Conservation (phyloP, 331 rosid species). For the Saraca asoca region DNA sequence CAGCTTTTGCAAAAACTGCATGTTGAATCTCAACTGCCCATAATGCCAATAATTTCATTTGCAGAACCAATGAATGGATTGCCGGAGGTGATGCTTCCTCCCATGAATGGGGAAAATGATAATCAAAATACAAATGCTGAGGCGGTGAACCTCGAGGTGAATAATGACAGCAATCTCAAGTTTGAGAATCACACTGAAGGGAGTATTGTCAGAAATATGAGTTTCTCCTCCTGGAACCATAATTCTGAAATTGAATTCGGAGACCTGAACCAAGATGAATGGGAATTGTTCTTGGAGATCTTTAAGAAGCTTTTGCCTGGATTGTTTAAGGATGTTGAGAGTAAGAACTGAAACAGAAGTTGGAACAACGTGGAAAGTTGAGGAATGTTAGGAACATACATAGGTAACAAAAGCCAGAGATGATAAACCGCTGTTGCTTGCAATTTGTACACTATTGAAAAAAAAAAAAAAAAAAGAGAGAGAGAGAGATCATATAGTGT, state of each 20-base stretch:
- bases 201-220: conserved; percentile 37
- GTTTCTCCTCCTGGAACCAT: conserved; percentile 39
- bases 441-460: conserved; percentile 44
- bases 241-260: conserved; percentile 52
- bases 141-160: not conserved
- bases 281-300: conserved; percentile 66
- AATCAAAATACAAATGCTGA: not conserved
- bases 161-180: conserved; percentile 2
- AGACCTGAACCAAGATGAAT: conserved; percentile 61
- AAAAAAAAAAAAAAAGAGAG: not conserved
- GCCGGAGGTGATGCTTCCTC: not conserved
- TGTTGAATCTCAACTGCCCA: conserved; percentile 27
- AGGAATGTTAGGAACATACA: conserved; percentile 25
- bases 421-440: conserved; percentile 38
- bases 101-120: conserved; percentile 9
- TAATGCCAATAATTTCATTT: conserved; percentile 36
- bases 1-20: conserved; percentile 32
- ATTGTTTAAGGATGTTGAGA: conserved; percentile 45
- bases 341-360: conserved; percentile 48
- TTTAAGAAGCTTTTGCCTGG: conserved; percentile 57
- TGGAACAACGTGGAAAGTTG: conserved; percentile 56
- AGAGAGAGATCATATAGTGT: conserved; percentile 17
- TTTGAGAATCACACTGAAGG: conserved; percentile 17
- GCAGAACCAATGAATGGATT: conserved; percentile 36
- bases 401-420: conserved; percentile 30